Percentiles rank a stretch among this genome's conserved stretches.
Evolutionary conservation across 495 filamentous ascomycete species (phyloP).

Genomic region (Aspergillus bertholletiae): DNA sequence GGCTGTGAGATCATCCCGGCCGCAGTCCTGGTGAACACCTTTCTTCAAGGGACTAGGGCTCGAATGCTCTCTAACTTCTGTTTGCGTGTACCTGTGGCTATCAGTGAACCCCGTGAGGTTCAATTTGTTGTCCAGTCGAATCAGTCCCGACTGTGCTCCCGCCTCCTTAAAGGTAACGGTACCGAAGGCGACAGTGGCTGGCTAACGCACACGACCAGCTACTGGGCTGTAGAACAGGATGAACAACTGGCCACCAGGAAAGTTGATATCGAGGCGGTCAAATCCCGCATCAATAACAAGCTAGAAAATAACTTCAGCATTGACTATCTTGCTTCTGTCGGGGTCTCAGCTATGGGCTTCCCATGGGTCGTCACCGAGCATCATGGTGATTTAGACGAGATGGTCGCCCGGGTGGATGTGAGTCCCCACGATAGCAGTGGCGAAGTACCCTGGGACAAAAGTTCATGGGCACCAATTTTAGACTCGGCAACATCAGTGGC

Average conservation of each 20-base stretch:
- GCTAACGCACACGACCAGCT: constrained; percentile 38
- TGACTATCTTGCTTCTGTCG: constrained; percentile 38
- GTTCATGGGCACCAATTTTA: constrained; percentile 42
- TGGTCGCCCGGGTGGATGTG: constrained; percentile 40
- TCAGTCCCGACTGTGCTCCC: constrained; percentile 25
- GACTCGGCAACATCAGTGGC: constrained; percentile 46
- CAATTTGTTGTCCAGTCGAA: constrained; percentile 27
- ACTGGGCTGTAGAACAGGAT: background rate
- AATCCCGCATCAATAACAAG: constrained; percentile 12
- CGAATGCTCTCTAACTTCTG: constrained; percentile 16
- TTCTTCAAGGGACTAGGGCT: constrained; percentile 23
- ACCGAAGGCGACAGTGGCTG: constrained; percentile 21
- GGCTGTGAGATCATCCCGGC: constrained; percentile 42
- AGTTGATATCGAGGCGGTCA: constrained; percentile 13
- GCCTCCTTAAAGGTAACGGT: constrained; percentile 14
- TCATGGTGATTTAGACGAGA: constrained; percentile 33
- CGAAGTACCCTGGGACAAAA: constrained; percentile 24
- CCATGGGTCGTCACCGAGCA: constrained; percentile 43
- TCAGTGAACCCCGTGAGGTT: constrained; percentile 28
- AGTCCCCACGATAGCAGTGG: constrained; percentile 4
- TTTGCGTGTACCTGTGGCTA: constrained; percentile 30
- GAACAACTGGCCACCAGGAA: constrained; percentile 7
- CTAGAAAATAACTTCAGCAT: constrained; percentile 29
- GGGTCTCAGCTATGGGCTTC: constrained; percentile 41
- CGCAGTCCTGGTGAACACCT: constrained; percentile 37